These are phyloP conservation scores for Rubia tinctorum DNA, from an alignment of 305 asterid species.

Conservation along the genomic window DNA sequence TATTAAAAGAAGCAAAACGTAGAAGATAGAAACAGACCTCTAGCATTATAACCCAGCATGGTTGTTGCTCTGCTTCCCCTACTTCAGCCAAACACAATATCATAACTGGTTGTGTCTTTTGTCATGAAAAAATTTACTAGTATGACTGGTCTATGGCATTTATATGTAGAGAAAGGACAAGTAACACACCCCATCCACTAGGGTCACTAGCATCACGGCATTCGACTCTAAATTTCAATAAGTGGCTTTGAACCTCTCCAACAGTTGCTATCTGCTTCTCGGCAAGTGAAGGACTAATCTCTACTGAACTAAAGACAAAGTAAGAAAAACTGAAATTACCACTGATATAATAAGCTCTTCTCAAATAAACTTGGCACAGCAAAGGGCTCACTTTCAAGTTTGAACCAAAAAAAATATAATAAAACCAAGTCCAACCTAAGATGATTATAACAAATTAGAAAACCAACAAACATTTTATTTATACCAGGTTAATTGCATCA, in stretches of 20 bases:
- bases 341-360: neutral
- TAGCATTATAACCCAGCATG: constrained; percentile 98
- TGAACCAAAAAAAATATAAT: neutral
- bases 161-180: constrained; percentile 1
- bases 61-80: constrained; percentile 70
- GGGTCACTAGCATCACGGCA: constrained; percentile 94
- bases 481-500: neutral
- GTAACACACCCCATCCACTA: constrained; percentile 78
- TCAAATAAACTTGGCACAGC: neutral
- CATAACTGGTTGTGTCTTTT: neutral
- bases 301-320: constrained; percentile 67
- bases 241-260: constrained; percentile 77
- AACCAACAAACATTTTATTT: constrained; percentile 3
- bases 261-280: constrained; percentile 85
- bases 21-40: constrained; percentile 52
- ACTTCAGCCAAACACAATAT: constrained; percentile 32
- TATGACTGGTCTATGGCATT: neutral
- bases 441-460: neutral
- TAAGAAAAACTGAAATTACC: neutral
- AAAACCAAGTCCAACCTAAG: neutral
- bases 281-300: constrained; percentile 93
- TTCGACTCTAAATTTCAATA: constrained; percentile 70
- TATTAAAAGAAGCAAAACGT: constrained; percentile 6
- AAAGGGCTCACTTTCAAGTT: too few relatives aligned
- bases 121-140: neutral